Base-by-base conservation (phyloP, 2,329 filamentous ascomycete species). In the Ophiosphaerella narmari region DNA sequence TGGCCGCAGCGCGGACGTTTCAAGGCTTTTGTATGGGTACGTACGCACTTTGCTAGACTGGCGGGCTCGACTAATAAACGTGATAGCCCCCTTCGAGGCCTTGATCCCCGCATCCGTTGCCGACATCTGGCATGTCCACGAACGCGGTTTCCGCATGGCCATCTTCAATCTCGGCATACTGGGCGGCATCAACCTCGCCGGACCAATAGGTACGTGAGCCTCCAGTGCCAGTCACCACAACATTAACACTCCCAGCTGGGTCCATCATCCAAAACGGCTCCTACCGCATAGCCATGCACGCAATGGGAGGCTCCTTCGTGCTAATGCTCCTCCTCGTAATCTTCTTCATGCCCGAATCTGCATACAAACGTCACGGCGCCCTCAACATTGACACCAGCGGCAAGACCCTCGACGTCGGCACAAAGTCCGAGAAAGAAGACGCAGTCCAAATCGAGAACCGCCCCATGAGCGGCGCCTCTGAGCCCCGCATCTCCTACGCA, bases 301-400 rank as follows among this genome's bases (percentile, higher is more conserved):
- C 43, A 5, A 65, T 65, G 60, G 62, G 62, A 2, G 62, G 52
- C 1, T 54, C 60, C 7, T 61, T 63, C 11, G 52, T 60, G 1
- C 13, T 65, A 3, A 60, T 60, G 56, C 48, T 65, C 3, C 35
- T 65, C 11, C 49, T 65, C 4, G 51, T 63, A 24, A 40, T 62
- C n/a, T 58, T 65, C 33, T 63, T 61, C 33, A 65, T 65, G 62
- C 62, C 62, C 9, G 62, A 65, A 39, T 52, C 59, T 11, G 59
- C 59, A 3, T 65, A 49, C 26, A 26, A 39, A 16, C 55, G 60
- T 33, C 34, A 29, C 4, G 41, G 49, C 9, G 49, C 34, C 1
- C 21, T 63, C 31, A 61, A 63, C 39, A 63, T 65, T 24, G 62
- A 63, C 31, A 62, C 59, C 4, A 54, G 52, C 26, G 43, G 32